These are phyloP conservation scores for Rhazya stricta DNA, from an alignment of 257 asterid genomes.

Conservation along the genomic window DNA sequence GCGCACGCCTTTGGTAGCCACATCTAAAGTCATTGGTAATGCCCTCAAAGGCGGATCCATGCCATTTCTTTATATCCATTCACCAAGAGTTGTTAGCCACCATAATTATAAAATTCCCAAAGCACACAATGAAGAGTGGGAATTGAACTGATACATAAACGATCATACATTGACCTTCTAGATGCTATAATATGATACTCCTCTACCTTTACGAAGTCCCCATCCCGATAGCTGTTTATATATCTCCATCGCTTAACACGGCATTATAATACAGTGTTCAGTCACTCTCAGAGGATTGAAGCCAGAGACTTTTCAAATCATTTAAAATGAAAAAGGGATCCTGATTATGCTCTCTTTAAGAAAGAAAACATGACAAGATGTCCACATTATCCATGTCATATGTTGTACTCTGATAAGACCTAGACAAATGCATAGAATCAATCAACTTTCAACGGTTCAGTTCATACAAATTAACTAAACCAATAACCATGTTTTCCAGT, in stretches of 20 bases:
- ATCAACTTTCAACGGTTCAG: background rate
- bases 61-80: background rate
- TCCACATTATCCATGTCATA: background rate
- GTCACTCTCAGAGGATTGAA: background rate
- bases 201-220: background rate
- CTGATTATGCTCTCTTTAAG: no score
- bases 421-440: background rate
- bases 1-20: no score
- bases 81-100: background rate
- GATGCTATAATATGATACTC: background rate
- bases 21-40: no score
- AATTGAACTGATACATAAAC: no score
- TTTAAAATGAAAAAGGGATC: no score
- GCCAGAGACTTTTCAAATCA: background rate
- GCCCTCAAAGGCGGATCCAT: no score
- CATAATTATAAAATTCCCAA: background rate
- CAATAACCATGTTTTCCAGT: background rate
- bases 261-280: background rate
- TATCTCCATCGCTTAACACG: background rate
- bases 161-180: background rate
- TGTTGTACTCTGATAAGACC: background rate
- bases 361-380: background rate
- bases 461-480: background rate
- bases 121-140: background rate
- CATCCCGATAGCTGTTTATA: background rate